Conservation (phyloP, 1,284 basidiomycete genomes). For the Ganoderma meredithae region DNA sequence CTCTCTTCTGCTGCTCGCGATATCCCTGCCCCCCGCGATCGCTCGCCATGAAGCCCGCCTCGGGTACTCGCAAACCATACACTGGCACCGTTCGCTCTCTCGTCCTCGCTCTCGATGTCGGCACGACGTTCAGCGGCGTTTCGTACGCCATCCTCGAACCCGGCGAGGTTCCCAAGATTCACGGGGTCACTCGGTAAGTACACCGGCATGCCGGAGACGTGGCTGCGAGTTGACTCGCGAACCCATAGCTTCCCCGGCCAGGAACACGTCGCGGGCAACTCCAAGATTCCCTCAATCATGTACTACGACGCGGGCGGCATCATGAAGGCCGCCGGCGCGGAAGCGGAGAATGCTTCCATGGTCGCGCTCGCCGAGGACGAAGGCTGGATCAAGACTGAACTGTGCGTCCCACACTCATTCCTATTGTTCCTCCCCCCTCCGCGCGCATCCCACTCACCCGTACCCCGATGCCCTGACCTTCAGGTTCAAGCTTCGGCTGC, state of each 20-base stretch:
- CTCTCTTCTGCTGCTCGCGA: conserved; percentile 23
- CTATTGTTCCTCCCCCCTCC: conserved; percentile 8
- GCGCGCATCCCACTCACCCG: conserved; percentile 10
- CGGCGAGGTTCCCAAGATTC: conserved; percentile 74
- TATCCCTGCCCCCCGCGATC: conserved; percentile 21
- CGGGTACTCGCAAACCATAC: conserved; percentile 76
- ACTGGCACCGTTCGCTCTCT: conserved; percentile 65
- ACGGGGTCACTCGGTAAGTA: conserved; percentile 75
- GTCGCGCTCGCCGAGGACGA: conserved; percentile 74
- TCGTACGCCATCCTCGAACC: conserved; percentile 82
- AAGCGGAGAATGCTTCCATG: conserved; percentile 68
- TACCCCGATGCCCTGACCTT: conserved; percentile 9
- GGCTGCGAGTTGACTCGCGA: conserved; percentile 15
- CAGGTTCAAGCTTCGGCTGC: conserved; percentile 80
- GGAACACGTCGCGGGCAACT: conserved; percentile 83
- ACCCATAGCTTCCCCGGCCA: conserved; percentile 73
- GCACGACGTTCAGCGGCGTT: conserved; percentile 78
- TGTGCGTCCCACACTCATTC: conserved; percentile 52
- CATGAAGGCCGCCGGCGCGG: conserved; percentile 76
- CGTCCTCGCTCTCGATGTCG: conserved; percentile 78
- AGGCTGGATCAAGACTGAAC: conserved; percentile 73
- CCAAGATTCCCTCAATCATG: conserved; percentile 79
- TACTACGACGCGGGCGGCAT: conserved; percentile 71
- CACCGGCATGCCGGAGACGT: neutral
- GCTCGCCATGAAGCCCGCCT: conserved; percentile 42